Conservation (phyloP, 1,284 basidiomycete species). For the Papiliotrema fonsecae region DNA sequence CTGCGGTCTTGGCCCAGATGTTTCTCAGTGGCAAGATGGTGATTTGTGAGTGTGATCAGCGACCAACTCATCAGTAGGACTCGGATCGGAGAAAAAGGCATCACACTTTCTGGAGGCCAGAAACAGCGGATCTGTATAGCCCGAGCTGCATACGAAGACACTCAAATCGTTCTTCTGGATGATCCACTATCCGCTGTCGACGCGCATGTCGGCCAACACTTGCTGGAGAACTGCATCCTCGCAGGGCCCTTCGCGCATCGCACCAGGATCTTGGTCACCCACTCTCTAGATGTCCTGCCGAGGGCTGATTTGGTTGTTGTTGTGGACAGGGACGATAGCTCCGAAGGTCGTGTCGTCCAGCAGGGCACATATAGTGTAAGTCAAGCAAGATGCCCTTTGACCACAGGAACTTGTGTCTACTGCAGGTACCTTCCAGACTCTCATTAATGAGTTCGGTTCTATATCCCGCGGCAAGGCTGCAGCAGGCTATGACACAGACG, state of each 20-base stretch:
- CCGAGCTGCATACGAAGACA: conserved; percentile 69
- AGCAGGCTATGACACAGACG: not conserved
- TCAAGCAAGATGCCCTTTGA: not conserved
- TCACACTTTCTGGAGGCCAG: conserved; percentile 41
- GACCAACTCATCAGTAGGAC: conserved; percentile 10
- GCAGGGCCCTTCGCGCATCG: conserved; percentile 57
- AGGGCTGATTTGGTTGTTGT: conserved; percentile 27
- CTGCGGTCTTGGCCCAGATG: conserved; percentile 27
- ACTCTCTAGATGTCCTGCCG: conserved; percentile 63
- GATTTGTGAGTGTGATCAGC: conserved; percentile 43
- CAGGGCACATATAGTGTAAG: conserved; percentile 36
- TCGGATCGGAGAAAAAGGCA: conserved; percentile 67
- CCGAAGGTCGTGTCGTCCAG: conserved; percentile 50
- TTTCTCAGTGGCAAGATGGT: conserved; percentile 25
- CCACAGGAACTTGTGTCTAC: conserved; percentile 9
- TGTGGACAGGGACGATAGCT: conserved; percentile 14
- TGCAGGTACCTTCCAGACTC: conserved; percentile 8
- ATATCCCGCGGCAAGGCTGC: not conserved
- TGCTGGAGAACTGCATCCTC: conserved; percentile 57
- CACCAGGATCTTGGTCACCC: conserved; percentile 68
- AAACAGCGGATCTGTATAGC: conserved; percentile 73
- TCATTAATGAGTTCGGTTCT: conserved; percentile 13
- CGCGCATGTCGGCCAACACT: conserved; percentile 40
- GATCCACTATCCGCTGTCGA: conserved; percentile 63
- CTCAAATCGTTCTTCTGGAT: conserved; percentile 34